Evolutionary conservation across 2,329 filamentous ascomycete species (phyloP).

Genomic region (Albophoma yamanashiensis): DNA sequence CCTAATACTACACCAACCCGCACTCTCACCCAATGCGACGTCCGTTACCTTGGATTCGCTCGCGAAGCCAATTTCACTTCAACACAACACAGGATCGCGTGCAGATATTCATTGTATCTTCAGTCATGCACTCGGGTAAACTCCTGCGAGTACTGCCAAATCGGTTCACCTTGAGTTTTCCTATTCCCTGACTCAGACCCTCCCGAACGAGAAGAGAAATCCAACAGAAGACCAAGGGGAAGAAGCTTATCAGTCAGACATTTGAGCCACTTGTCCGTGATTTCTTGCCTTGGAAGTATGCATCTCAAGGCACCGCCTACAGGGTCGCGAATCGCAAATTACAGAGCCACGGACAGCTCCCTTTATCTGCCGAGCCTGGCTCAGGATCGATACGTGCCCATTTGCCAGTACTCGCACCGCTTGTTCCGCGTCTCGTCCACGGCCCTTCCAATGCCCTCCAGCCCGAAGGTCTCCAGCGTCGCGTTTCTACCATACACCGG

Average conservation of each 20-base stretch:
- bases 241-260: neutral
- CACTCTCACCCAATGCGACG: neutral
- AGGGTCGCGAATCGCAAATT: neutral
- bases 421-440: conserved; percentile 8
- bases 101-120: neutral
- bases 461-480: conserved; percentile 3
- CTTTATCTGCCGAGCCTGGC: neutral
- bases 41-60: too few relatives aligned
- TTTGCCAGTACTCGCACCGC: conserved; percentile 17
- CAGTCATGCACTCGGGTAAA: neutral
- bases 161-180: neutral
- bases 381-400: neutral
- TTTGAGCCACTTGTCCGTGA: neutral
- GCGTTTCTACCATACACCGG: conserved; percentile 2
- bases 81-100: too few relatives aligned
- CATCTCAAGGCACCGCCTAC: neutral
- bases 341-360: neutral
- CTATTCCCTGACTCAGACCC: neutral
- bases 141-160: neutral
- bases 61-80: neutral
- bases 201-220: neutral
- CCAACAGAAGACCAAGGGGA: neutral
- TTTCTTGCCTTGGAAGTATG: neutral
- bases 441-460: neutral
- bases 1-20: neutral